A percentile compares a stretch with the other conserved stretches of the same genome.
These are phyloP conservation scores for Pseudogymnoascus sp. DNA, from an alignment of 2,329 filamentous ascomycete species.

Conservation along the genomic window DNA sequence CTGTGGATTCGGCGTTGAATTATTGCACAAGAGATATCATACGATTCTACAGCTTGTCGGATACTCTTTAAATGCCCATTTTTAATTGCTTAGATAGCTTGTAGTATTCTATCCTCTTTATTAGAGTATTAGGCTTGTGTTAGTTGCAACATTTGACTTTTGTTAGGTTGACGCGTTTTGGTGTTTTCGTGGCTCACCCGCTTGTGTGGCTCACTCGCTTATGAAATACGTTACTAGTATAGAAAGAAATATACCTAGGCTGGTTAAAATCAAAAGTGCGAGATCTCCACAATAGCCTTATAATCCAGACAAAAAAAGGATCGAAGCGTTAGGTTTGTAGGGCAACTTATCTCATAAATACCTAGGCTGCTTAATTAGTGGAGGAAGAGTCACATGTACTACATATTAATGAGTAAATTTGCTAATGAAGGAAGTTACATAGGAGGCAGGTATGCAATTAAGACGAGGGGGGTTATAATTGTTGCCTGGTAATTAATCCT, in stretches of 20 bases:
- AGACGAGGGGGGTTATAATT: not conserved
- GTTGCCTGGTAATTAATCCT: not conserved
- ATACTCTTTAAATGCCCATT: too few relatives aligned
- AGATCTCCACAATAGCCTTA: not conserved
- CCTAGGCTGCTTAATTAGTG: not conserved
- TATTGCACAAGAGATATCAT: too few relatives aligned
- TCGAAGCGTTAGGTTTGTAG: not conserved
- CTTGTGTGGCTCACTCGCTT: too few relatives aligned
- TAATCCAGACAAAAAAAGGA: not conserved
- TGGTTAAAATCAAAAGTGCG: not conserved
- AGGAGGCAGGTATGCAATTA: not conserved
- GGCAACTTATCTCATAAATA: not conserved
- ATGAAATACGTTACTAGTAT: too few relatives aligned
- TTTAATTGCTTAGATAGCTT: too few relatives aligned
- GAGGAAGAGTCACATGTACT: not conserved
- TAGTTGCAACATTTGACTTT: too few relatives aligned
- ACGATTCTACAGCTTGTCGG: too few relatives aligned
- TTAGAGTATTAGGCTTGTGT: too few relatives aligned
- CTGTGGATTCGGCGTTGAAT: too few relatives aligned
- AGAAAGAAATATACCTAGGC: not conserved
- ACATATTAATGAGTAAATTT: not conserved
- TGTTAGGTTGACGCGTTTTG: too few relatives aligned
- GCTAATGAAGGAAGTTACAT: not conserved
- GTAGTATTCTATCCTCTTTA: too few relatives aligned
- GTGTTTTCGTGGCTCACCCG: too few relatives aligned